These are phyloP conservation scores for Erysiphe neolycopersici DNA, from an alignment of 2,329 filamentous ascomycete genomes.

Conservation along the genomic window DNA sequence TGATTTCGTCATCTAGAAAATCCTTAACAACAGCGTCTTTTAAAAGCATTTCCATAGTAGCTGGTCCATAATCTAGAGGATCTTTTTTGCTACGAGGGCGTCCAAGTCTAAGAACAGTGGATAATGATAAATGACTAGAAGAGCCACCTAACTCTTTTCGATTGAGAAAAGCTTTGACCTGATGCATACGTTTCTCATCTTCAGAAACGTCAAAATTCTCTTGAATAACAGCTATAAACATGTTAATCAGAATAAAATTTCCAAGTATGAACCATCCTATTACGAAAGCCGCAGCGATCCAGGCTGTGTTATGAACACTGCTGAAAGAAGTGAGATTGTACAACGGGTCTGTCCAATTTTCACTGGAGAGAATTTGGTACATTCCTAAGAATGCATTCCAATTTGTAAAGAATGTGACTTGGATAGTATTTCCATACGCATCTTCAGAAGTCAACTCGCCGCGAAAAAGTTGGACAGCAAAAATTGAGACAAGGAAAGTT, in stretches of 20 bases:
- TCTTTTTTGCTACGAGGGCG: constrained; percentile 39
- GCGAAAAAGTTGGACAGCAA: constrained; percentile 78
- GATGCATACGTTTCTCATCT: constrained; percentile 88
- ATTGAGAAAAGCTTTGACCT: constrained; percentile 84
- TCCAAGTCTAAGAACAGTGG: constrained; percentile 38
- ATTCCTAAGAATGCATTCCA: constrained; percentile 93
- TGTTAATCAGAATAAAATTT: constrained; percentile 91
- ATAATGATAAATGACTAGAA: constrained; percentile 48
- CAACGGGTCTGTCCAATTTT: constrained; percentile 78
- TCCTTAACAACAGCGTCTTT: constrained; percentile 90
- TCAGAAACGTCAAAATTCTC: constrained; percentile 98
- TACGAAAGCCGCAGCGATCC: constrained; percentile 78
- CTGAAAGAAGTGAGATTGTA: constrained; percentile 57
- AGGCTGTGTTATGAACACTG: constrained; percentile 40
- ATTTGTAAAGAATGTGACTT: constrained; percentile 64
- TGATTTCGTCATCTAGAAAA: constrained; percentile 56
- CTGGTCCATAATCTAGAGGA: constrained; percentile 72
- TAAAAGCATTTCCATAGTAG: constrained; percentile 82
- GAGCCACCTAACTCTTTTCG: constrained; percentile 52
- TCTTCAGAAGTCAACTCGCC: constrained; percentile 50
- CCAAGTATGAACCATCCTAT: constrained; percentile 89
- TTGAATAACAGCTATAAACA: constrained; percentile 99
- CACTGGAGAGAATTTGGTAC: constrained; percentile 89
- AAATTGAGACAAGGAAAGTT: constrained; percentile 79
- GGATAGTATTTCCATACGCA: constrained; percentile 30